phyloP scores from a whole-genome alignment of 208 protist genomes.

The Wallacemonas sp. region DNA sequence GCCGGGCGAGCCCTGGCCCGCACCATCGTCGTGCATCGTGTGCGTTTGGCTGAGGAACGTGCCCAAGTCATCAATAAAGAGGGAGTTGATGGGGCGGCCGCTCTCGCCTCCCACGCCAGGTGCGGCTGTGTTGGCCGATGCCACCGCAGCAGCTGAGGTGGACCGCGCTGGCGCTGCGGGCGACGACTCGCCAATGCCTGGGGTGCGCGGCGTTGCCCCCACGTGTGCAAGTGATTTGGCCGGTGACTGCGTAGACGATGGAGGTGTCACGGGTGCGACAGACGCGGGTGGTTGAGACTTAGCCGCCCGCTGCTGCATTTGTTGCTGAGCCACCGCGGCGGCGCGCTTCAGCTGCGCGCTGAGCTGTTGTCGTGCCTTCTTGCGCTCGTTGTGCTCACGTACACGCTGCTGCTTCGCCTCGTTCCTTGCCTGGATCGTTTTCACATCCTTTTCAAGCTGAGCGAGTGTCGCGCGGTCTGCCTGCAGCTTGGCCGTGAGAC shows the following conservation, averaged over 20 bases:
- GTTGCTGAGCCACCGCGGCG: background rate
- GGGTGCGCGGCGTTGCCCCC: too few species aligned
- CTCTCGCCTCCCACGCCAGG: background rate
- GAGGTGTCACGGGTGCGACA: too few species aligned
- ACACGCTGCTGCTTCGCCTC: constrained; percentile 24
- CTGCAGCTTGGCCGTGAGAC: constrained; percentile 18
- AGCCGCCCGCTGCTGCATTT: constrained; percentile 5
- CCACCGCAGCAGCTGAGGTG: background rate
- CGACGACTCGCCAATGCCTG: too few species aligned
- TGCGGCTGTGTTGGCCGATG: background rate
- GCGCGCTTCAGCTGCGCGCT: constrained; percentile 35
- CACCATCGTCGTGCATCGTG: too few species aligned
- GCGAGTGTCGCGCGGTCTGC: constrained; percentile 17
- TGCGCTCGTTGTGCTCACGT: constrained; percentile 25
- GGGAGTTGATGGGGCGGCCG: background rate
- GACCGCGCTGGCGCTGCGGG: too few species aligned
- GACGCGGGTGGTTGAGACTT: background rate
- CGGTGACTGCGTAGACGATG: too few species aligned
- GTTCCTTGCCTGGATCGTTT: constrained; percentile 13
- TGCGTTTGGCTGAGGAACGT: constrained; percentile 8
- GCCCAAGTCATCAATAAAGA: constrained; percentile 5
- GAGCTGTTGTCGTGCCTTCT: constrained; percentile 22
- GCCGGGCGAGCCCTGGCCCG: too few species aligned
- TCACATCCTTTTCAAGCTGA: constrained; percentile 37
- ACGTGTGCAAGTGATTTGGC: too few species aligned